These are phyloP conservation scores for Zygosaccharomyces siamensis DNA, from an alignment of 805 yeast species.

Conservation along the genomic window DNA sequence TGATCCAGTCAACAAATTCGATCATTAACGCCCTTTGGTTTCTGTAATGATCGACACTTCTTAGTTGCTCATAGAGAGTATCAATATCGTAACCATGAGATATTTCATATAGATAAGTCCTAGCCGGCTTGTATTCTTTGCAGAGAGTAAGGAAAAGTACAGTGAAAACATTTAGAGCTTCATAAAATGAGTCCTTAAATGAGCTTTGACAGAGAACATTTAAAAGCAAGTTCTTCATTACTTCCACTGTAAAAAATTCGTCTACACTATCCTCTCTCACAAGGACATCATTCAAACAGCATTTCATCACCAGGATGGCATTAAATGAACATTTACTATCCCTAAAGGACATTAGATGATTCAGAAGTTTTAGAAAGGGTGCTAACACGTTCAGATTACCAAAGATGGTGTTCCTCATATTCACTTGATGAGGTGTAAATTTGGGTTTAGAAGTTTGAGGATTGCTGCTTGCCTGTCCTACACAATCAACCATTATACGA, in stretches of 20 bases:
- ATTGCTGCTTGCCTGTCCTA: conserved; percentile 66
- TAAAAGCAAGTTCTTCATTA: conserved; percentile 64
- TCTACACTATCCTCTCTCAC: conserved; percentile 73
- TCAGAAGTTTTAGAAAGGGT: conserved; percentile 68
- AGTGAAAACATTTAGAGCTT: conserved; percentile 86
- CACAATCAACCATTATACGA: conserved; percentile 77
- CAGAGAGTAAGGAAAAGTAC: conserved; percentile 71
- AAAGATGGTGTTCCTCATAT: conserved; percentile 61
- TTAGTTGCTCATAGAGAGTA: conserved; percentile 58
- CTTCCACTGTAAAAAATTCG: conserved; percentile 45
- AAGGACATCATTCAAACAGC: conserved; percentile 63
- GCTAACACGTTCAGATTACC: conserved; percentile 63
- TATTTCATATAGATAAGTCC: conserved; percentile 49
- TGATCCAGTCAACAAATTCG: conserved; percentile 65
- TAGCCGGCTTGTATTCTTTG: conserved; percentile 64
- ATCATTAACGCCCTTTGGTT: conserved; percentile 78
- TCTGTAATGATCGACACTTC: conserved; percentile 60
- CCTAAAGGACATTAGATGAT: conserved; percentile 72
- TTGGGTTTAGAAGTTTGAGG: conserved; percentile 30
- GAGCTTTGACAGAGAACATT: conserved; percentile 66
- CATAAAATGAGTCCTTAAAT: conserved; percentile 82
- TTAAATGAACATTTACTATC: conserved; percentile 93
- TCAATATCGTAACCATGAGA: conserved; percentile 56
- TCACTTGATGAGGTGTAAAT: conserved; percentile 53
- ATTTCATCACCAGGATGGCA: conserved; percentile 73